Conservation (phyloP, 1,139 yeast genomes). For the Groenewaldozyma auringiensis region DNA sequence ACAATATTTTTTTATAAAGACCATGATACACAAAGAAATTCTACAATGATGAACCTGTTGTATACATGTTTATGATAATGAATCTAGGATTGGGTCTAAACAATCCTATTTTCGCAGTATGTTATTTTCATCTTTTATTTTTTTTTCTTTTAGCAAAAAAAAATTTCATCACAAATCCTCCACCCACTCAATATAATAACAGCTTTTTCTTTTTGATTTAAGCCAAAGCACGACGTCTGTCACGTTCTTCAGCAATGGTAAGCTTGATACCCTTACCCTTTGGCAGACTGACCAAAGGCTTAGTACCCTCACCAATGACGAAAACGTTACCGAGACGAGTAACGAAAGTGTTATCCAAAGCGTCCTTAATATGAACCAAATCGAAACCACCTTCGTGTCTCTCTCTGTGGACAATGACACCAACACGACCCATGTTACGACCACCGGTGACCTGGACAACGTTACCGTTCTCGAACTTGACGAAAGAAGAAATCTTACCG, state of each 20-base stretch:
- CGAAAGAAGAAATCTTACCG: slow-evolving; percentile 86
- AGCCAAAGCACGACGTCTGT: slow-evolving; percentile 55
- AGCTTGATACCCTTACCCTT: slow-evolving; percentile 99
- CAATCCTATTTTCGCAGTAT: too few species aligned
- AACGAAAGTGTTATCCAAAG: slow-evolving; percentile 95
- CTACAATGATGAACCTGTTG: too few species aligned
- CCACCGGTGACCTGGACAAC: slow-evolving; percentile 98
- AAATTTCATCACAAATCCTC: too few species aligned
- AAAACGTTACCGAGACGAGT: slow-evolving; percentile 97
- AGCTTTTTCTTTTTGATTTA: too few species aligned
- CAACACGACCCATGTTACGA: slow-evolving; percentile 99
- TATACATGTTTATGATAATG: slow-evolving; percentile 1
- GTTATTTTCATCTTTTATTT: neutral
- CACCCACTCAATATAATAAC: too few species aligned
- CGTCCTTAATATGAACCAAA: slow-evolving; percentile 96
- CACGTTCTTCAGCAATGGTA: slow-evolving; percentile 98
- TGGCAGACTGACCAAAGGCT: slow-evolving; percentile 96
- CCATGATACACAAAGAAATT: too few species aligned
- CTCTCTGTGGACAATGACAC: slow-evolving; percentile 97
- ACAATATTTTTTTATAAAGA: too few species aligned
- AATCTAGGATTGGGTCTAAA: neutral
- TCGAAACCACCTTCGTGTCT: slow-evolving; percentile 99
- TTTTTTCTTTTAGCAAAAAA: neutral
- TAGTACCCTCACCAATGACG: slow-evolving; percentile 96
- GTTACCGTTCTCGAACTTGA: slow-evolving; percentile 94